Evolutionary conservation across 192 early-diverging fungal genomes (phyloP), one percentile per base, ranked within the genome.

Genomic region (Coemansia sp.): DNA sequence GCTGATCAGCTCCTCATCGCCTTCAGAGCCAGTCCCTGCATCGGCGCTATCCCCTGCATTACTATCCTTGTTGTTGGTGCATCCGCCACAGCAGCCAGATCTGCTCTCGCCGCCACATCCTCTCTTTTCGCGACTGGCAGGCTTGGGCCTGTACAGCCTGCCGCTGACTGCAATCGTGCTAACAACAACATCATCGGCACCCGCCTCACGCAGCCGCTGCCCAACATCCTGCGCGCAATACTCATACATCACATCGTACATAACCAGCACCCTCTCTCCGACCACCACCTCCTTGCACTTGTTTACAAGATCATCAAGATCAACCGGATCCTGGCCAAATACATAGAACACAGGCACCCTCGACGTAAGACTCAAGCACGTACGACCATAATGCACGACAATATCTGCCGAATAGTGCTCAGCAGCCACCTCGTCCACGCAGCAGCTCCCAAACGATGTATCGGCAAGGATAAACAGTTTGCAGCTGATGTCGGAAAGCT

Each of bases 391-490:
- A 77, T 99, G 98, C 35, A 99, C 88, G 35, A 99, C 90, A n/a
- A 93, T 70, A 53, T 98, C 93, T 14, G 95, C 89, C 8, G 79
- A 59, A 38, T 89, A 90, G 70, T 99, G 98, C 76, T 95, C 87
- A 7, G 96, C 95, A 22, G 98, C 96, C 2, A 99, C 91, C 69
- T 96, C 94, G 74, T 99, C 98, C 1, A 97, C 94, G 75, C 98
- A 99, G 76, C 98, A 99, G 77, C 93, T 93, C 71, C 97, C 97
- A 71, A 94, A 97, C 15, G 96, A 95, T 0, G 98, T 98, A 70
- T 99, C 98, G 17, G 93, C 98, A 36, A 99, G 78, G 32, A 98
- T 86, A 74, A 89, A 97, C 48, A 94, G 67, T 2, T 81, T 67
- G 7, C 64, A 34, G 4, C 71, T 73, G 2, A 20, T 15, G n/a